Base-by-base conservation (phyloP, 208 protist genomes). In the Leishmania turanica region DNA sequence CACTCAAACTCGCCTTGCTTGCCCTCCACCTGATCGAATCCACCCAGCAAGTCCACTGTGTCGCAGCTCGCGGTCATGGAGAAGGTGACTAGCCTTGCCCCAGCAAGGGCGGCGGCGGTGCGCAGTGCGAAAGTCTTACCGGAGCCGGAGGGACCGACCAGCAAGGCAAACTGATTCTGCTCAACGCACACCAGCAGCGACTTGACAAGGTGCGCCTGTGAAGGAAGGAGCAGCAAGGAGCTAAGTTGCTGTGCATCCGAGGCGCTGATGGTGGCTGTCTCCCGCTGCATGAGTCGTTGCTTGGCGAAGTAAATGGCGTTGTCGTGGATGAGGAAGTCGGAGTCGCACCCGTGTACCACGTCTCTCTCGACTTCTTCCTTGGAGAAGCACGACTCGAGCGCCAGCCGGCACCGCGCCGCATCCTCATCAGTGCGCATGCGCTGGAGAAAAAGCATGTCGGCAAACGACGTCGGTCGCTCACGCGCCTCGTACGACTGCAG, bases 1-100 rank as follows among this genome's bases (percentile, higher is more conserved):
- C 99, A 99, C 86, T 99, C 99, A 89, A 99, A 99, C 53, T 95
- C 86, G 31, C 99, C 99, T 47, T 96, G 89, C 79, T 92, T 92
- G 19, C 96, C 93, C 75, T 99, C 98, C 62, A 99, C 92, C 88
- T 99, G 99, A 88, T 99, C 99, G 87, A 99, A 99, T 17, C 98
- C 98, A 69, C 99, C 99, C 8, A 99, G 95, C 42, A 99, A 92
- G 77, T 99, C 99, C 0, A 98, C 99, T 11, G 99, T 99, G 85
- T 99, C 99, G 58, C 99, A 98, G 81, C 96, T 95, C 37, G 92
- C 95, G 76, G 98, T 99, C 96, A 99, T 99, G 27, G 98, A 94
- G 73, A 99, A 99, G 68, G 99, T 99, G 40, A 95, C 85, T 9
- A 99, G 90, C 77, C 83, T 87, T 21, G 97, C 95, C 1, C 98